These are phyloP conservation scores for Limonium bicolor DNA, from an alignment of 148 eudicot genomes.

Conservation along the genomic window DNA sequence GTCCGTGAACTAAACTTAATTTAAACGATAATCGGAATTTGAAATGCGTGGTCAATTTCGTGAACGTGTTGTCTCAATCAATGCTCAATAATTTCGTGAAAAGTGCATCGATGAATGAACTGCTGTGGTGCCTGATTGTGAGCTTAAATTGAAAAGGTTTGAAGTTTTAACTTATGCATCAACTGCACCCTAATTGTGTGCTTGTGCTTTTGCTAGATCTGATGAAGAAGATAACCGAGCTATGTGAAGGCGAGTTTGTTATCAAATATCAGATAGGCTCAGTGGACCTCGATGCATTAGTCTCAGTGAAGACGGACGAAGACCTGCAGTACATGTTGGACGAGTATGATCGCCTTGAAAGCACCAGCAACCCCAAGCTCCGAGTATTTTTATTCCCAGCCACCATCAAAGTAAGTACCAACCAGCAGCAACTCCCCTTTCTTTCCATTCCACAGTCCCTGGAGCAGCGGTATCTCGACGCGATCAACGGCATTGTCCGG, in stretches of 20 bases:
- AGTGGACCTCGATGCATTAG: conserved; percentile 58
- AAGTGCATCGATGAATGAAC: not conserved
- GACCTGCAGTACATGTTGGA: conserved; percentile 54
- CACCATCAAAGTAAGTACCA: conserved; percentile 9
- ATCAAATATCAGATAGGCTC: conserved; percentile 53
- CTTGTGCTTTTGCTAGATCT: conserved; percentile 31
- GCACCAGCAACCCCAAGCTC: conserved; percentile 23
- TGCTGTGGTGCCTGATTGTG: not conserved
- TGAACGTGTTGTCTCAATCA: no score
- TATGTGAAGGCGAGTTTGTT: conserved; percentile 35
- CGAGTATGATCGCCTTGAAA: conserved; percentile 39
- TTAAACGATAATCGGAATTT: no score
- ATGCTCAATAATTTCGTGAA: no score
- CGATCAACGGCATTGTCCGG: conserved; percentile 34
- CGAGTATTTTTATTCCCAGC: conserved; percentile 57
- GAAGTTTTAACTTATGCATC: no score
- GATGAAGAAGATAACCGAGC: conserved; percentile 39
- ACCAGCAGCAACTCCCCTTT: conserved; percentile 11
- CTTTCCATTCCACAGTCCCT: conserved; percentile 11
- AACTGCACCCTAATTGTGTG: no score
- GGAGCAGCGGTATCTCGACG: conserved; percentile 46
- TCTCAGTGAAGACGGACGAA: conserved; percentile 64
- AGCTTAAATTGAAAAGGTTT: not conserved
- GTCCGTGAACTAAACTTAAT: no score
- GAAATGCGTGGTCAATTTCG: no score